These are phyloP conservation scores for Pythium pectinolyticum DNA, from an alignment of 352 stramenopile genomes.

Conservation along the genomic window DNA sequence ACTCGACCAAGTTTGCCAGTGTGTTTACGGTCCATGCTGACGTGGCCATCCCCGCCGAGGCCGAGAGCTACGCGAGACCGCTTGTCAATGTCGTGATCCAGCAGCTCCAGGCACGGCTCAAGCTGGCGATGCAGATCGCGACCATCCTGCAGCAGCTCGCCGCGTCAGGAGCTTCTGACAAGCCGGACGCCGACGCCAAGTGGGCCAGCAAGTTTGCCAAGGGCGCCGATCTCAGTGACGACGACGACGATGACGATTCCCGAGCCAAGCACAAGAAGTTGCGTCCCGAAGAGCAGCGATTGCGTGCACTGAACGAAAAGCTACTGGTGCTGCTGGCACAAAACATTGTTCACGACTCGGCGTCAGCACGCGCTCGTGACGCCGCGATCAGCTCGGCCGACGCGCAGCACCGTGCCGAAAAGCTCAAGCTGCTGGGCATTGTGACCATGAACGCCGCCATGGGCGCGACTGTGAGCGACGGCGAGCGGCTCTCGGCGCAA, in stretches of 20 bases:
- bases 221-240: conserved; percentile 46
- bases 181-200: conserved; percentile 45
- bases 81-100: conserved; percentile 34
- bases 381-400: conserved; percentile 12
- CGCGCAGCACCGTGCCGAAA: conserved; percentile 51
- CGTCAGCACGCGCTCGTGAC: neutral
- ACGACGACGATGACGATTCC: conserved; percentile 38
- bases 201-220: conserved; percentile 62
- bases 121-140: conserved; percentile 58
- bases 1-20: conserved; percentile 39
- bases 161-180: conserved; percentile 15
- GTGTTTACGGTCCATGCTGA: conserved; percentile 24
- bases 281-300: conserved; percentile 65
- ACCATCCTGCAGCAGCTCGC: conserved; percentile 46
- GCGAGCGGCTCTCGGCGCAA: conserved; percentile 69
- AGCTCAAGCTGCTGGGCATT: conserved; percentile 64
- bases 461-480: conserved; percentile 42
- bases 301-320: conserved; percentile 72
- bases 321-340: conserved; percentile 57
- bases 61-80: conserved; percentile 27
- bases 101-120: conserved; percentile 52
- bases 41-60: conserved; percentile 13
- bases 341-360: conserved; percentile 1
- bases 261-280: conserved; percentile 40
- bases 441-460: conserved; percentile 59